Evolutionary conservation across 2,329 filamentous ascomycete species (phyloP).

Genomic region (Phyllosticta citribraziliensis): DNA sequence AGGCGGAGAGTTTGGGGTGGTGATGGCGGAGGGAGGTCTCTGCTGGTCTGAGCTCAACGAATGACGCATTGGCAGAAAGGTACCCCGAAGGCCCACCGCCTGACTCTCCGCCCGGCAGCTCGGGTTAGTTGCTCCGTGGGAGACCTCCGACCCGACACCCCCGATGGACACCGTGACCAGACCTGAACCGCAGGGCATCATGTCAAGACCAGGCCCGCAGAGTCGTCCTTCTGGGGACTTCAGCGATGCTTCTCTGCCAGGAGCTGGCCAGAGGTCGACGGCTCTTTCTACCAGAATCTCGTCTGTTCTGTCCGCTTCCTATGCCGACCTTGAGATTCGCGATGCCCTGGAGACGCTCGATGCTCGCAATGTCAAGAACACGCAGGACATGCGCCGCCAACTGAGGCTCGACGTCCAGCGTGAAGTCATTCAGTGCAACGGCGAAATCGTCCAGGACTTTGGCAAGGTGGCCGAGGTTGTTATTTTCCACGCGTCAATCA

Average conservation of each 20-base stretch:
- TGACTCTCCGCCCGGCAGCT: neutral
- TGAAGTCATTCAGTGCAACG: conserved; percentile 89
- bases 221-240: conserved; percentile 8
- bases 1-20: neutral
- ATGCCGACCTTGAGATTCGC: conserved; percentile 83
- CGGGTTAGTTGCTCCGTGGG: neutral
- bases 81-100: neutral
- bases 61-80: neutral
- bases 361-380: conserved; percentile 59
- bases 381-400: conserved; percentile 65
- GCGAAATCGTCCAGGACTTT: conserved; percentile 78
- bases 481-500: neutral
- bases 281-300: conserved; percentile 75
- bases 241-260: conserved; percentile 1
- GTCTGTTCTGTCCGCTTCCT: conserved; percentile 79
- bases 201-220: conserved; percentile 2
- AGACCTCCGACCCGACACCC: neutral
- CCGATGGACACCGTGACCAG: neutral
- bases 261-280: conserved; percentile 31
- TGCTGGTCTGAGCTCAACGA: neutral
- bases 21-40: neutral
- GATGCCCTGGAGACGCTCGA: conserved; percentile 75
- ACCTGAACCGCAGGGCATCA: neutral
- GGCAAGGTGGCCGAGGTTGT: conserved; percentile 74
- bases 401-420: conserved; percentile 77